Conservation (phyloP, 2,329 filamentous ascomycete genomes). For the Sporothrix pallida region DNA sequence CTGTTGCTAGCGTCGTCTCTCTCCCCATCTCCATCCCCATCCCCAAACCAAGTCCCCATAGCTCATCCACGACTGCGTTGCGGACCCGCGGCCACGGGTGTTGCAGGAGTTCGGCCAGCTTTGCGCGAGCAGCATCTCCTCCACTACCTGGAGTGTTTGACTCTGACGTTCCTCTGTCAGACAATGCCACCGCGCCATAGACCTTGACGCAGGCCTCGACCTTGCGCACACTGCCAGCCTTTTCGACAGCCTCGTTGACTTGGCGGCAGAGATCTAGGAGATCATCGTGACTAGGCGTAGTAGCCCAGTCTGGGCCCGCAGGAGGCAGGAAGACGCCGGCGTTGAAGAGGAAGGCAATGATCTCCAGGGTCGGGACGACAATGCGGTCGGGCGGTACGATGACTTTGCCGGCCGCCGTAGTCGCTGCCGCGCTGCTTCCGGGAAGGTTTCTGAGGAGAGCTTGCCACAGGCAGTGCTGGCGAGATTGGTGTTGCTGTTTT, state of each 20-base stretch:
- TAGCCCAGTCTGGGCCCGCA: no score
- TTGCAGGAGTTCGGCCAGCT: slow-evolving; percentile 73
- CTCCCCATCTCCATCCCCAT: slow-evolving; percentile 41
- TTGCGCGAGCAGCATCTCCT: slow-evolving; percentile 64
- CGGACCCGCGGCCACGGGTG: slow-evolving; percentile 84
- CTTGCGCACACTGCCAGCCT: slow-evolving; percentile 80
- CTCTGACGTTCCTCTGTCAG: slow-evolving; percentile 12
- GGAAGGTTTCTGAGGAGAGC: slow-evolving; percentile 62
- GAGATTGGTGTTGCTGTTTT: slow-evolving; percentile 29
- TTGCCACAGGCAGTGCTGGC: slow-evolving; percentile 35
- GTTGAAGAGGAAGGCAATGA: slow-evolving; percentile 78
- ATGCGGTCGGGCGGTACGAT: slow-evolving; percentile 70
- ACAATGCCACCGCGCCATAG: slow-evolving; percentile 70
- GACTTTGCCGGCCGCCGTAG: neutral
- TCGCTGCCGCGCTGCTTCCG: slow-evolving; percentile 29
- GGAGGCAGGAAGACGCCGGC: slow-evolving; percentile 52
- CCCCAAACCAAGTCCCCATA: slow-evolving; percentile 55
- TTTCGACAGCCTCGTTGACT: slow-evolving; percentile 80
- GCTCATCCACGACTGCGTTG: slow-evolving; percentile 63
- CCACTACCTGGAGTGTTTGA: slow-evolving; percentile 39
- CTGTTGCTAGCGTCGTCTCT: neutral
- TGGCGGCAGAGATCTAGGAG: slow-evolving; percentile 68
- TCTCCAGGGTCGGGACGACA: slow-evolving; percentile 75
- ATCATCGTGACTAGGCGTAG: slow-evolving; percentile 46
- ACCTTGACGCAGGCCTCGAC: slow-evolving; percentile 79